Conservation (phyloP, 345 rosid genomes). For the Linum usitatissimum region DNA sequence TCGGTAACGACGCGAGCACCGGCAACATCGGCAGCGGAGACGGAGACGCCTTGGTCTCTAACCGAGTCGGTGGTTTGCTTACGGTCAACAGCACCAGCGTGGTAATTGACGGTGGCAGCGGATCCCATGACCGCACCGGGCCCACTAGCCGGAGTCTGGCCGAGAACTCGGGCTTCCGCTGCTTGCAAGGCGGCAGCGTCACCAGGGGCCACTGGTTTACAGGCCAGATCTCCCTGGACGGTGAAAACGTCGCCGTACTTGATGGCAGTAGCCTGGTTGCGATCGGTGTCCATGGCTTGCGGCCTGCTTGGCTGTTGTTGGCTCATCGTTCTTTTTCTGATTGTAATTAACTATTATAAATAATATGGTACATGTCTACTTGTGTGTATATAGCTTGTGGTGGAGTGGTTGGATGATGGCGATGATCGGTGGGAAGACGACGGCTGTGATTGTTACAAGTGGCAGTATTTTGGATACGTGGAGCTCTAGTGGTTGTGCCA, state of each 20-base stretch:
- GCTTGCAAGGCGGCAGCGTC: slow-evolving; percentile 36
- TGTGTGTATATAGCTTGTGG: too few relatives aligned
- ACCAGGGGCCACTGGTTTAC: slow-evolving; percentile 19
- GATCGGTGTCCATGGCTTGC: slow-evolving; percentile 4
- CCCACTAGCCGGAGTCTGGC: slow-evolving; percentile 22
- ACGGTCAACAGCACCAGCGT: slow-evolving; percentile 14
- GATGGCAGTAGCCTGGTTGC: slow-evolving; percentile 13
- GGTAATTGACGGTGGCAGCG: slow-evolving; percentile 21
- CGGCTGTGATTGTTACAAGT: too few relatives aligned
- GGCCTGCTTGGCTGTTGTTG: slow-evolving; percentile 19
- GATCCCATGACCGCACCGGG: slow-evolving; percentile 30
- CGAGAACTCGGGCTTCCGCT: slow-evolving; percentile 26
- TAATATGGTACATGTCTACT: too few relatives aligned
- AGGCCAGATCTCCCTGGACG: slow-evolving; percentile 33
- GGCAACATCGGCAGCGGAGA: slow-evolving; percentile 12
- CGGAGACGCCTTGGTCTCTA: slow-evolving; percentile 14
- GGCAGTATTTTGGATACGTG: too few relatives aligned
- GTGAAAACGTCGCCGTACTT: slow-evolving; percentile 25
- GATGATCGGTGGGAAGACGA: too few relatives aligned
- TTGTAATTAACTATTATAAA: background rate
- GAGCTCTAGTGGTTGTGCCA: too few relatives aligned
- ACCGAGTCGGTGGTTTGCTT: slow-evolving; percentile 13
- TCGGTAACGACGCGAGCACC: slow-evolving; percentile 25
- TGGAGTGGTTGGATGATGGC: too few relatives aligned
- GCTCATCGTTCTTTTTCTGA: slow-evolving; percentile 15